Conservation (phyloP, 2,329 filamentous ascomycete species). For the Bisporella sp. region DNA sequence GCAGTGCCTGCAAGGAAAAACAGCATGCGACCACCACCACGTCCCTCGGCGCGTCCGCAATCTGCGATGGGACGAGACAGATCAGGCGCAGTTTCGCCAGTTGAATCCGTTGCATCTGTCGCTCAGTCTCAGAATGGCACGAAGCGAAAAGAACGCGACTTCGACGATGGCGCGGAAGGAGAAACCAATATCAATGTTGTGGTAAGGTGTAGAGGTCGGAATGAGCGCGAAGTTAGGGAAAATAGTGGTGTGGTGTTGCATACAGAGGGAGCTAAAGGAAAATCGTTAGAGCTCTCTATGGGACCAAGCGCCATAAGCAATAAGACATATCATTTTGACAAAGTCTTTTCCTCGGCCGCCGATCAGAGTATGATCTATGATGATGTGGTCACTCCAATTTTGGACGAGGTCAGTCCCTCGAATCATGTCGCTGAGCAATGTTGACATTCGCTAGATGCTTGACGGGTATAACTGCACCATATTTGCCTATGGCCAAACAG, state of each 20-base stretch:
- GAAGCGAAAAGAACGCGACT: conserved; percentile 86
- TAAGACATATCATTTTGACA: conserved; percentile 95
- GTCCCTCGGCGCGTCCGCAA: conserved; percentile 34
- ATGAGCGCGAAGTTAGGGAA: conserved; percentile 84
- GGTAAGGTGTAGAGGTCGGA: conserved; percentile 87
- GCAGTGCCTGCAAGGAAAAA: conserved; percentile 40
- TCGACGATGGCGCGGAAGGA: conserved; percentile 63
- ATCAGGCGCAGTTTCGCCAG: conserved; percentile 48
- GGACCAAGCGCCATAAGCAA: conserved; percentile 88
- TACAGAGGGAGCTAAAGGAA: conserved; percentile 83
- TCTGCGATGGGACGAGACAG: conserved; percentile 27
- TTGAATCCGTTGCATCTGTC: conserved; percentile 59
- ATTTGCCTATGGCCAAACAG: conserved; percentile 96
- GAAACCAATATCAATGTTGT: conserved; percentile 98
- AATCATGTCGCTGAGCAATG: neutral
- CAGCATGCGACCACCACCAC: conserved; percentile 46
- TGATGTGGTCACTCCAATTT: conserved; percentile 85
- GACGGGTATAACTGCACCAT: conserved; percentile 96
- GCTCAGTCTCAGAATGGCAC: conserved; percentile 44
- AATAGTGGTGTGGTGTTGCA: conserved; percentile 90
- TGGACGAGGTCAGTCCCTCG: conserved; percentile 67
- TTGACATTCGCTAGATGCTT: conserved; percentile 59
- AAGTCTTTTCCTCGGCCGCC: conserved; percentile 90
- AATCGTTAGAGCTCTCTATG: conserved; percentile 80
- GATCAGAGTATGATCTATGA: conserved; percentile 94